These are phyloP conservation scores for Hippophae gyantsensis DNA, from an alignment of 306 rosid genomes.

Conservation along the genomic window DNA sequence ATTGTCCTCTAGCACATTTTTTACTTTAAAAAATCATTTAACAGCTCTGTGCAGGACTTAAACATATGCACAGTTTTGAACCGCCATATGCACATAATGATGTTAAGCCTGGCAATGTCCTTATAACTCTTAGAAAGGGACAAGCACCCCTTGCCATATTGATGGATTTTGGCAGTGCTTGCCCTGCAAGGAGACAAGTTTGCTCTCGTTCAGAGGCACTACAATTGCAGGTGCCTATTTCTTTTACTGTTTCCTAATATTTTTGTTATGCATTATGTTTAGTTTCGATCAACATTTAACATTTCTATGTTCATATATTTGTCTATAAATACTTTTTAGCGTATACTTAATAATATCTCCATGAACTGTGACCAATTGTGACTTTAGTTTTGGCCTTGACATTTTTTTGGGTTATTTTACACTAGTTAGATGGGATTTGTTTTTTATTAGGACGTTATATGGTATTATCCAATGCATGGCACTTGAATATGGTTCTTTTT, in stretches of 20 bases:
- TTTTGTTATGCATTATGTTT: background rate
- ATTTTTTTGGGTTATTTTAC: too few relatives aligned
- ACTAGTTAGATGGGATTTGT: too few relatives aligned
- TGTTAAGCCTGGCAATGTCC: conserved; percentile 91
- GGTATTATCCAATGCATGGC: too few relatives aligned
- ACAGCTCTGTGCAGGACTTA: conserved; percentile 96
- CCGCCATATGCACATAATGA: conserved; percentile 97
- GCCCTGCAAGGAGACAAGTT: conserved; percentile 80
- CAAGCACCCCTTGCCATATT: conserved; percentile 81
- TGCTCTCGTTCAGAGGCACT: conserved; percentile 79
- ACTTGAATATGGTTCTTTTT: too few relatives aligned
- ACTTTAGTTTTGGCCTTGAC: too few relatives aligned
- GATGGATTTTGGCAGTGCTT: conserved; percentile 98
- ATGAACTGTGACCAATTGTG: too few relatives aligned
- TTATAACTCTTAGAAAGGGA: conserved; percentile 69
- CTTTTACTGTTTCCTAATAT: background rate
- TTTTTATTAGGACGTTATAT: too few relatives aligned
- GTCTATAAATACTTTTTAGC: too few relatives aligned
- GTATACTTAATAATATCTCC: too few relatives aligned
- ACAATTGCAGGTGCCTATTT: conserved; percentile 70
- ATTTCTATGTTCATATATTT: too few relatives aligned
- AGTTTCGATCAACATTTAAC: background rate
- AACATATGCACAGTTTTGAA: conserved; percentile 90
- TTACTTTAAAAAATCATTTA: conserved; percentile 30
- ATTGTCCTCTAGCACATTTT: conserved; percentile 1